Base-by-base conservation (phyloP, 108 stramenopile genomes). In the Cyclotella choctawhatcheeana region DNA sequence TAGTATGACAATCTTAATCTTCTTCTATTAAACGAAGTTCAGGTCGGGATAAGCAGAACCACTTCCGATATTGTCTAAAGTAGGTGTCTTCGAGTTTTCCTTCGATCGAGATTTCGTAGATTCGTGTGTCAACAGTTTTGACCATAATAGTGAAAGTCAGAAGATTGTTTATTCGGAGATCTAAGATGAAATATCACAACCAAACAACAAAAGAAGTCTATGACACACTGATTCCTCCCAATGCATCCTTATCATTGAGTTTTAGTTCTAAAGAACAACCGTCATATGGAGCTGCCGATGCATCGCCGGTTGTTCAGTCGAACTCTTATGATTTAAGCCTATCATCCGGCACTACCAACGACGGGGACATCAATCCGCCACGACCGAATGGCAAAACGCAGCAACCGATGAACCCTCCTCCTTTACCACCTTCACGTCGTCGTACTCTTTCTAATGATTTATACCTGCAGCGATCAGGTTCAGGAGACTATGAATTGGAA, bases 351-450 rank as follows among this genome's bases (percentile, higher is more conserved):
- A 4, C 8, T n/a, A 4, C 47, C 17, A 4, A 21, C 2, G 20
- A 34, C 22, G 12, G 21, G 18, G 34, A 1, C 35, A 60, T 6
- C 35, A 37, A 60, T 40, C 34, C 22, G 40, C 10, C 35, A 60
- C 1, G 35, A 8, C 25, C 34, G 5, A 26, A 16, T 60, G 13
- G 59, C 35, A 60, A 60, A 60, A 37, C 26, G 2, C 33, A 37
- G 40, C 59, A 60, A 60, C 35, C 59, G 26, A 30, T 60, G 21
- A 60, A 60, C 21, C 37, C 59, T 0, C 59, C 59, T 34, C 59
- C 59, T 21, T 20, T 60, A 1, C 59, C 59, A 10, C 59, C 59
- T 18, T 60, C 59, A 7, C 59, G 59, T 40, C 59, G 59, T 21
- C 59, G 59, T 20, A 20, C 59, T 18, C n/a, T 24, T 40, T 60